Evolutionary conservation across 257 asterid species (phyloP), one percentile per base, ranked within the genome.

Genomic region (Scutellaria galericulata): DNA sequence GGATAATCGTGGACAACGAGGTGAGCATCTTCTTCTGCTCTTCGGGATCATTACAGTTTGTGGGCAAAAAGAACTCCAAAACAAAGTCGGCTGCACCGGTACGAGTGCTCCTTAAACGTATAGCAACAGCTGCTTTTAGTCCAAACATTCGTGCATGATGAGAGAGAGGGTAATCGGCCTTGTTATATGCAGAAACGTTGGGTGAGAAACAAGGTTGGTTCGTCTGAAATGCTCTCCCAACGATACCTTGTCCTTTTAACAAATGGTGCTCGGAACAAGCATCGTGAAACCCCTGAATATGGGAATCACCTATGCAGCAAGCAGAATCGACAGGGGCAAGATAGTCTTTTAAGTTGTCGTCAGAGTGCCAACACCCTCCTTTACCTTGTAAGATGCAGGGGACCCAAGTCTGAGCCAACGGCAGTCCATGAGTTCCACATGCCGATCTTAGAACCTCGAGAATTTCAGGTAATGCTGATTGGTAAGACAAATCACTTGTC

Each of bases 361-460:
- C 95, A 7, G 91, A 78, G 79, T 84, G 94, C 73, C 92, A 76
- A 61, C 91, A 83, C 22, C 96, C 96, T 66, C 77, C 85, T 72
- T 82, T 89, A 20, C 96, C 94, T 80, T 89, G 98, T 66, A 83
- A 69, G 51, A 68, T 40, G 78, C 98, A 94, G 0, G 91, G 81
- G 63, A 87, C 87, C 98, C 98, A 94, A 5, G 96, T 81, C 80
- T 94, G 98, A 71, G 96, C 97, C 68, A 91, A 81, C 3, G 97
- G 98, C 71, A 94, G 74, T 42, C 87, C 74, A 50, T 94, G 93
- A 2, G 84, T 76, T 60, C 60, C 70, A 15, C 97, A 89, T 9
- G 95, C 93, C 1, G 89, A 83, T 79, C 70, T 78, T 70, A 94
- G 56, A 65, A 91, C 89, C 31, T 94, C 81, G 7, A 52, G 77